Conservation (phyloP, 805 yeast genomes). For the Candida tammaniensis region DNA sequence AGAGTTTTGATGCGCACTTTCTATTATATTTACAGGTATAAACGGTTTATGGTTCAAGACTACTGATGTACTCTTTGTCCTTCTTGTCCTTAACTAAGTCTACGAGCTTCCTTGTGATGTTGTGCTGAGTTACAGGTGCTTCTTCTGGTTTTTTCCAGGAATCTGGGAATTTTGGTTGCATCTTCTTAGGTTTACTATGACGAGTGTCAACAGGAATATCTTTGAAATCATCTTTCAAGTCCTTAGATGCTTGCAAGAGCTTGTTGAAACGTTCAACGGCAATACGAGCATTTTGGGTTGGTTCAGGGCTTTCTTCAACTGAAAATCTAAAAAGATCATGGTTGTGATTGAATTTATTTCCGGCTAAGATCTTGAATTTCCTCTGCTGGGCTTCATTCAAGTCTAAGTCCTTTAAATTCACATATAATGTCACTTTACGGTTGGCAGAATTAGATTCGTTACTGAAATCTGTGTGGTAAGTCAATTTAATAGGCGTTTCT, state of each 20-base stretch:
- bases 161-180: conserved; percentile 60
- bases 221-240: conserved; percentile 57
- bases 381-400: conserved; percentile 55
- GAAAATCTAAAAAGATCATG: conserved; percentile 63
- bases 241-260: conserved; percentile 64
- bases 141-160: conserved; percentile 70
- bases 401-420: conserved; percentile 52
- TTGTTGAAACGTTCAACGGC: conserved; percentile 61
- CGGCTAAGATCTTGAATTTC: conserved; percentile 77
- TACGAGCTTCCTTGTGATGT: conserved; percentile 31
- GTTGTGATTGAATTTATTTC: conserved; percentile 66
- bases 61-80: conserved; percentile 34
- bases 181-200: conserved; percentile 48
- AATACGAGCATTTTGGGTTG: conserved; percentile 82
- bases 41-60: neutral
- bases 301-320: conserved; percentile 63
- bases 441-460: conserved; percentile 72
- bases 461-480: conserved; percentile 63
- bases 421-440: conserved; percentile 61
- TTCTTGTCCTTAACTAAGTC: conserved; percentile 29
- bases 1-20: no score
- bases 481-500: conserved; percentile 58
- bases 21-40: neutral
- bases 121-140: conserved; percentile 51
- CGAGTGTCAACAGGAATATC: conserved; percentile 84